Percentiles rank a stretch among this genome's conserved stretches.
Evolutionary conservation across 2,329 filamentous ascomycete species (phyloP).

Genomic region (Cryoendolithus antarcticus): DNA sequence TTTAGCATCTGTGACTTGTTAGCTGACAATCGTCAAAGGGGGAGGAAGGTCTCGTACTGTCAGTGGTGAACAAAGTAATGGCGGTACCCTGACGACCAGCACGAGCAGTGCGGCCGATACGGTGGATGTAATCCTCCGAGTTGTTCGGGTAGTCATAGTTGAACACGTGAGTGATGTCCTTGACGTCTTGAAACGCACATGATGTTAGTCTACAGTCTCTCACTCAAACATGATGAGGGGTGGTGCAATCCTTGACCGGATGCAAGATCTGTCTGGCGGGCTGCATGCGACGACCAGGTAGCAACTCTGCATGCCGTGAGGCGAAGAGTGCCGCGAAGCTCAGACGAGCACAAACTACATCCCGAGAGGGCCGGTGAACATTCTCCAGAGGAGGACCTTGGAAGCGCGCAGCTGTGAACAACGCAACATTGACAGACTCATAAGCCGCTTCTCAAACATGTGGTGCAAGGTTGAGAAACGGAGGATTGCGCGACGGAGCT

Average conservation of each 20-base stretch:
- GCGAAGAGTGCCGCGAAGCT: constrained; percentile 13
- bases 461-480: constrained; percentile 65
- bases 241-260: constrained; percentile 41
- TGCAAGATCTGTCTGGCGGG: constrained; percentile 24
- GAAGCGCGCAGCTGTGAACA: constrained; percentile 59
- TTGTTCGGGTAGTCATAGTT: constrained; percentile 99
- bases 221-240: too few species aligned
- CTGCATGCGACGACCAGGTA: constrained; percentile 12
- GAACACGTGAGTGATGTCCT: constrained; percentile 99
- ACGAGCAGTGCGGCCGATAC: constrained; percentile 57
- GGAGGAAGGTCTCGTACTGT: constrained; percentile 59
- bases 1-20: constrained; percentile 34
- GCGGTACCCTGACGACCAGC: constrained; percentile 84
- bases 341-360: constrained; percentile 21
- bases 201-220: constrained; percentile 23
- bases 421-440: constrained; percentile 45
- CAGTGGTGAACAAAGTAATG: constrained; percentile 97
- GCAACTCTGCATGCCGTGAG: constrained; percentile 12
- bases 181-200: constrained; percentile 78
- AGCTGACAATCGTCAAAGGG: constrained; percentile 18
- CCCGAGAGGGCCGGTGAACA: constrained; percentile 37
- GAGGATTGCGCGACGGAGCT: constrained; percentile 47
- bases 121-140: constrained; percentile 58
- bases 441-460: constrained; percentile 70
- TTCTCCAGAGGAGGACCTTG: constrained; percentile 56